Conservation (phyloP, 2,329 filamentous ascomycete genomes). For the Diplodia corticola region DNA sequence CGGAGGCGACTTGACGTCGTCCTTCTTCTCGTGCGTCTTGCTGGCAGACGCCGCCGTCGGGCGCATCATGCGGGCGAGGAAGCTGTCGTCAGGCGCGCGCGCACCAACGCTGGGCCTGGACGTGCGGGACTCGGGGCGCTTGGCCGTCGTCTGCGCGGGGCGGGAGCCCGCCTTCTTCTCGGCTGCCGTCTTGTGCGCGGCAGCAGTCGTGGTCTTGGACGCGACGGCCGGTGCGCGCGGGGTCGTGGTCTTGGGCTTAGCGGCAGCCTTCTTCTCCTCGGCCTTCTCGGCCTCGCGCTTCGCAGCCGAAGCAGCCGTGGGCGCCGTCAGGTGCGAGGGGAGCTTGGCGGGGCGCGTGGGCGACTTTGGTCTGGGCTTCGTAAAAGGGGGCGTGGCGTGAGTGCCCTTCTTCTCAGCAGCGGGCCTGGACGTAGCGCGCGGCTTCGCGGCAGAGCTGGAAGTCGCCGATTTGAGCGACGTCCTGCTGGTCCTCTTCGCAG, state of each 20-base stretch:
- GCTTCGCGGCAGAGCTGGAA: slow-evolving; percentile 14
- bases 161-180: slow-evolving; percentile 39
- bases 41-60: slow-evolving; percentile 69
- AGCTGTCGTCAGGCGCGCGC: slow-evolving; percentile 63
- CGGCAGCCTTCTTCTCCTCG: slow-evolving; percentile 42
- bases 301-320: slow-evolving; percentile 68
- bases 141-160: slow-evolving; percentile 37
- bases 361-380: slow-evolving; percentile 53
- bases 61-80: slow-evolving; percentile 79
- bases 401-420: slow-evolving; percentile 9
- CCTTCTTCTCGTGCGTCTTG: slow-evolving; percentile 65
- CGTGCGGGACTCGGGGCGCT: slow-evolving; percentile 53
- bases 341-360: slow-evolving; percentile 68
- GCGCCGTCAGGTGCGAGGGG: slow-evolving; percentile 66
- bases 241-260: slow-evolving; percentile 42
- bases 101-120: slow-evolving; percentile 28
- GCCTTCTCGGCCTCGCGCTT: slow-evolving; percentile 49
- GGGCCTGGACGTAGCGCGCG: slow-evolving; percentile 6
- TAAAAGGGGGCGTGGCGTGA: slow-evolving; percentile 34
- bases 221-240: slow-evolving; percentile 28
- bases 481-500: slow-evolving; percentile 21
- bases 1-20: slow-evolving; percentile 41
- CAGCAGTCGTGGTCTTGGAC: slow-evolving; percentile 32
- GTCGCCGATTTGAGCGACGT: slow-evolving; percentile 18
- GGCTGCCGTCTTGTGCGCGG: slow-evolving; percentile 33